Evolutionary conservation across 805 yeast species (phyloP).

Genomic region (Zygosaccharomyces bailii): DNA sequence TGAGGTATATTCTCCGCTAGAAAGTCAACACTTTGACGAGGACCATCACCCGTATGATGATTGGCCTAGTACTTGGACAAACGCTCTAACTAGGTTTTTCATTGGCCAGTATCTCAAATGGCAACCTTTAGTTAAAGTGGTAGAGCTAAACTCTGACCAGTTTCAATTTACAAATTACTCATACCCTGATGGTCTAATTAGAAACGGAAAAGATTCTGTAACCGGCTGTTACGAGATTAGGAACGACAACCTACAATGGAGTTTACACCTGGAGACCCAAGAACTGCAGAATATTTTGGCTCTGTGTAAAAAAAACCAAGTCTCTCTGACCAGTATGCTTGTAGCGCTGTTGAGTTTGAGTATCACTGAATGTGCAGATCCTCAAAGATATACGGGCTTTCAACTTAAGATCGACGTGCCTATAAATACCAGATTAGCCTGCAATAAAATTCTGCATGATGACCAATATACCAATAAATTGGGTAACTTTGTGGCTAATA

Average conservation of each 20-base stretch:
- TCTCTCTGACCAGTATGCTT: slow-evolving; percentile 27
- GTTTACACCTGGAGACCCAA: slow-evolving; percentile 14
- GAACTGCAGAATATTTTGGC: slow-evolving; percentile 15
- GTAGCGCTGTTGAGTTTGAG: slow-evolving; percentile 17
- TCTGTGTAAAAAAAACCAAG: slow-evolving; percentile 22
- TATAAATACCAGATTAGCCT: slow-evolving; percentile 25
- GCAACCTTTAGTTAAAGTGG: slow-evolving; percentile 15
- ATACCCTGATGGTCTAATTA: slow-evolving; percentile 17
- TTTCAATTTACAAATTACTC: slow-evolving; percentile 22
- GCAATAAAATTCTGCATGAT: slow-evolving; percentile 11
- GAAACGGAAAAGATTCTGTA: neutral
- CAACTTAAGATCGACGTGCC: slow-evolving; percentile 21
- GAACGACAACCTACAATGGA: slow-evolving; percentile 24
- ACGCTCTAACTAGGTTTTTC: slow-evolving; percentile 15
- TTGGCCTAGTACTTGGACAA: slow-evolving; percentile 24
- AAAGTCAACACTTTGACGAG: neutral
- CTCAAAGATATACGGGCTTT: slow-evolving; percentile 12
- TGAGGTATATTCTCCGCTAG: slow-evolving; percentile 2
- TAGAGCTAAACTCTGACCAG: slow-evolving; percentile 8
- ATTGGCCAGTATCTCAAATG: slow-evolving; percentile 12
- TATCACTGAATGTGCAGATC: neutral
- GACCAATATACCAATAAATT: slow-evolving; percentile 13
- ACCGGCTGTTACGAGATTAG: slow-evolving; percentile 12
- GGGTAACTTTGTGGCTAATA: slow-evolving; percentile 28
- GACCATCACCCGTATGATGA: slow-evolving; percentile 22